Base-by-base conservation (phyloP, 148 eudicot genomes). In the Vaccinium macrocarpon region DNA sequence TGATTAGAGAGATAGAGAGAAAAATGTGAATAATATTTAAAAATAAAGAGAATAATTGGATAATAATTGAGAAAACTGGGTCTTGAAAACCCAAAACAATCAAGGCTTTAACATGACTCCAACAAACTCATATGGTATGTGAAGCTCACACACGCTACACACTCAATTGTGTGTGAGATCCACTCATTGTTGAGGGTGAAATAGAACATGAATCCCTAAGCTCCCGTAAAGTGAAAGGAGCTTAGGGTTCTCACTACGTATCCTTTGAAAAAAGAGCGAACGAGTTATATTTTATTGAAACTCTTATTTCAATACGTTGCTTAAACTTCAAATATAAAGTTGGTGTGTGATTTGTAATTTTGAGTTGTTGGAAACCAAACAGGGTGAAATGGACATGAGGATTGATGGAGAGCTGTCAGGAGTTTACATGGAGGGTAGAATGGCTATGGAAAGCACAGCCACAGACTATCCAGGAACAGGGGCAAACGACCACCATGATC, bases 401-500 rank as follows among this genome's bases (percentile, higher is more conserved):
- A 70, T 14, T 18, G 51, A 49, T 32, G 53, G 46, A 38, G 75
- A 72, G 50, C 46, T 66, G 5, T 7, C 75, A 71, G 79, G 32
- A 13, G 74, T 13, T 32, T 32, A 29, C 51, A 55, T 35, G 11
- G 84, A 72, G 50, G 62, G 78, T 5, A 82, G 84, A 46, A 51
- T 82, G 84, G 57, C 2, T 51, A 0, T 82, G 21, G 52, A 32
- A 3, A 53, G 12, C 51, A 72, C 19, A 6, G 84, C 6, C 51
- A 72, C 19, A 6, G 84, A 82, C 79, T 82, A 82, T 73, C 21
- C 16, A 72, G 79, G 68, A 35, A 32, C 84, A 21, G 68, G 79
- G 53, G 79, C 84, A 35, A 82, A 82, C 70, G 21, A 52, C 64
- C 66, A 73, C 79, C 78, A 72, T 82, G 84, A 82, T 11, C 84